phyloP scores from a whole-genome alignment of 2,329 filamentous ascomycete species.

The Hypoxylon sp. region DNA sequence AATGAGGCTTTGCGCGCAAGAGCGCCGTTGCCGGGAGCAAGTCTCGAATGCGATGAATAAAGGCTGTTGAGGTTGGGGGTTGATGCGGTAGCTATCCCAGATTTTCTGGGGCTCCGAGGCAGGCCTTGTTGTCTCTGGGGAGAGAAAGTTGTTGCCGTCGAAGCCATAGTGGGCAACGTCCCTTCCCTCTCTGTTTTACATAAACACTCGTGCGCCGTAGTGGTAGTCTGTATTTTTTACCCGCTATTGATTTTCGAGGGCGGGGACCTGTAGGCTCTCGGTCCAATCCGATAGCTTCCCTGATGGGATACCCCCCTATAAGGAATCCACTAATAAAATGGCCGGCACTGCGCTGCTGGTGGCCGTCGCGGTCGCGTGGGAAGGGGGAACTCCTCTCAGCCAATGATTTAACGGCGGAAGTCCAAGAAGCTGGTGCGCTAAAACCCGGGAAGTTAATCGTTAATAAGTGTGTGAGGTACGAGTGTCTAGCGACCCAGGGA shows the following conservation, averaged over 20 bases:
- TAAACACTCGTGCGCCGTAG: slow-evolving; percentile 20
- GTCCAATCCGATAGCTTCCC: slow-evolving; percentile 15
- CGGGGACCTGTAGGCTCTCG: slow-evolving; percentile 4
- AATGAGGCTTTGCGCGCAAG: slow-evolving; percentile 76
- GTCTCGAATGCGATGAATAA: slow-evolving; percentile 63
- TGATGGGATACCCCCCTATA: slow-evolving; percentile 25
- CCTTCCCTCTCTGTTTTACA: slow-evolving; percentile 33
- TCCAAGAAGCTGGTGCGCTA: slow-evolving; percentile 29
- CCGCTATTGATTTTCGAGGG: slow-evolving; percentile 40
- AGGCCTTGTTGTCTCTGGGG: slow-evolving; percentile 49
- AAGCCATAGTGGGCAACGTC: slow-evolving; percentile 50
- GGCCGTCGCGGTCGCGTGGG: slow-evolving; percentile 30
- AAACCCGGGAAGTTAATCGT: slow-evolving; percentile 23
- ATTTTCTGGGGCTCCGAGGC: slow-evolving; percentile 56
- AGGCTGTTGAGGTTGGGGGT: slow-evolving; percentile 69
- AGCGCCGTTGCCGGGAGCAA: slow-evolving; percentile 59
- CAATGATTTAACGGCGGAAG: slow-evolving; percentile 26
- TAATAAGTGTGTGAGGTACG: slow-evolving; percentile 21
- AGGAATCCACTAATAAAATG: slow-evolving; percentile 28
- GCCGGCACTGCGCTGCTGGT: slow-evolving; percentile 24
- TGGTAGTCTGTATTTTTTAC: slow-evolving; percentile 31
- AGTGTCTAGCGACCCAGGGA: slow-evolving; percentile 17
- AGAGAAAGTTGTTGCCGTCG: slow-evolving; percentile 53
- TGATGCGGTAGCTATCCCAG: slow-evolving; percentile 62
- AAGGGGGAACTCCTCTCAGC: slow-evolving; percentile 24